Base-by-base conservation (phyloP, 495 filamentous ascomycete genomes). In the Penicillium longicatenatum region DNA sequence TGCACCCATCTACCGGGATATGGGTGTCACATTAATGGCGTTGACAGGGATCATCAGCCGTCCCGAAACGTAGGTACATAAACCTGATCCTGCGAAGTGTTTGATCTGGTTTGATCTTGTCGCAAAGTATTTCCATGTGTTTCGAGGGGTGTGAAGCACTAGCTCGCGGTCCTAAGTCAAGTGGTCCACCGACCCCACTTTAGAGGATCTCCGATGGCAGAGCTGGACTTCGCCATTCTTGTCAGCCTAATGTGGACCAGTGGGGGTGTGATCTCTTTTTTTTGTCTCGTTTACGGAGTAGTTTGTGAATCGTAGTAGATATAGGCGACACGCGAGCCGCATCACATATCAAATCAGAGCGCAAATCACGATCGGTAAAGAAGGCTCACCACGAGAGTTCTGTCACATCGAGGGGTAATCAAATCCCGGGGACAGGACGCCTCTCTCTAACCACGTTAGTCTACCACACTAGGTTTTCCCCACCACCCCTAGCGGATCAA, bases 311-410 rank as follows among this genome's bases (percentile, higher is more conserved):
- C 31, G 9, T 11, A 55, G 48, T 37, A 42, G 43, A 54, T 26
- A 39, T 61, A 62, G 35, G 47, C 60, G 60, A 62, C 41, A 55
- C 42, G 46, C 60, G 60, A 62, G 60, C 60, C 54, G 59, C 59
- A 58, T 51, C 22, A 35, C 19, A 61, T 21, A 22, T 46, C 45
- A 57, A 44, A 59, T 59, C 46, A 44, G 43, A 37, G 52, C n/a
- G 33, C 39, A 44, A 22, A 48, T 48, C 30, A 31, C 47, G 47
- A 50, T 50, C 47, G 17, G 29, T 2, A 26, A 50, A n/a, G 29
- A 54, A 30, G 19, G 41, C 20, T 30, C 42, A 31, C 17, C 14
- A 49, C 41, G 16, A 49, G 8, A 55, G 20, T 48, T 42, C 37
- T 59, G 61, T 63, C 61, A 63, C 61, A 63, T 59, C 52, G 56